These are phyloP conservation scores for Suillus cothurnatus DNA, from an alignment of 768 basidiomycete species.

Conservation along the genomic window DNA sequence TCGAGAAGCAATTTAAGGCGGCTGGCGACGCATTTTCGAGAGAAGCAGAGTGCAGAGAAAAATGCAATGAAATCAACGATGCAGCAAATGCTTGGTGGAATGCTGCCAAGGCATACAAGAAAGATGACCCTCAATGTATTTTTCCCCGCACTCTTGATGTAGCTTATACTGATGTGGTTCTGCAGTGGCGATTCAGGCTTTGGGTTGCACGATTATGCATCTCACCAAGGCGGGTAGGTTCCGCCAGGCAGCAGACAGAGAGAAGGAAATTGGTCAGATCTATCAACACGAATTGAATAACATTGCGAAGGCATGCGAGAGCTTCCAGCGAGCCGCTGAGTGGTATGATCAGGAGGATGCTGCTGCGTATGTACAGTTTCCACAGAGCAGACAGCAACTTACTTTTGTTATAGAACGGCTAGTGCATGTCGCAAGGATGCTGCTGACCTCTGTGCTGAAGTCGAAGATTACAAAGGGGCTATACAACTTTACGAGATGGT, in stretches of 20 bases:
- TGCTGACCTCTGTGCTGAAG: slow-evolving; percentile 89
- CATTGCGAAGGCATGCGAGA: slow-evolving; percentile 85
- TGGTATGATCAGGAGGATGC: slow-evolving; percentile 99
- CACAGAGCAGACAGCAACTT: neutral
- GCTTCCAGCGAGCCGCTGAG: slow-evolving; percentile 88
- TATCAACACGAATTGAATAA: slow-evolving; percentile 84
- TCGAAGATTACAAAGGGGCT: slow-evolving; percentile 83
- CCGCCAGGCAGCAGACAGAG: slow-evolving; percentile 95
- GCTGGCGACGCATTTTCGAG: slow-evolving; percentile 91
- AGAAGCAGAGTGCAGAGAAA: slow-evolving; percentile 93
- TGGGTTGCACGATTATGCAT: slow-evolving; percentile 82
- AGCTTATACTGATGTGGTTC: slow-evolving; percentile 16
- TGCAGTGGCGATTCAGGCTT: slow-evolving; percentile 86
- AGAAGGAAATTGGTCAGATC: slow-evolving; percentile 96
- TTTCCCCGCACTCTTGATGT: slow-evolving; percentile 13
- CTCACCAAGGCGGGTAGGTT: slow-evolving; percentile 87
- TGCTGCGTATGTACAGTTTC: slow-evolving; percentile 68
- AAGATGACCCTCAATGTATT: slow-evolving; percentile 81
- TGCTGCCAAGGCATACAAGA: slow-evolving; percentile 94
- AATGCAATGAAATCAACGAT: slow-evolving; percentile 85
- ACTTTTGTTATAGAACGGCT: slow-evolving; percentile 66
- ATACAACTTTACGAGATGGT: slow-evolving; percentile 91
- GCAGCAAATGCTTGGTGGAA: slow-evolving; percentile 99
- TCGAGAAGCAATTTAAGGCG: slow-evolving; percentile 90
- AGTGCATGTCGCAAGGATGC: slow-evolving; percentile 96